Evolutionary conservation across 257 asterid genomes (phyloP).

Genomic region (Solanum sitiens): DNA sequence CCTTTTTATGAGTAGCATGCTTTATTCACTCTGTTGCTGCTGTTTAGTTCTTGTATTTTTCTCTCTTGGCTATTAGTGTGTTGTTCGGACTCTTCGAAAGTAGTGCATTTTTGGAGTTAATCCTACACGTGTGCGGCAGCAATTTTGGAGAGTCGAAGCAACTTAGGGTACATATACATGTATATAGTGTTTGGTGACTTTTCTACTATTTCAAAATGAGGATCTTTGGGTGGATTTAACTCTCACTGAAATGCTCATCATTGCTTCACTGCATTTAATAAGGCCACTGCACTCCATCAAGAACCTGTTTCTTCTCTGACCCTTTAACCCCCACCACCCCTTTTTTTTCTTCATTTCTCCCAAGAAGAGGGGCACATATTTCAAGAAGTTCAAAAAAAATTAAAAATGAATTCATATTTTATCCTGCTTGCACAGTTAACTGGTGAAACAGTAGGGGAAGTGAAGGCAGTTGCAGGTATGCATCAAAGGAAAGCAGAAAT

Average conservation of each 20-base stretch:
- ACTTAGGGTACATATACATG: neutral
- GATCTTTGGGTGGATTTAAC: conserved; percentile 14
- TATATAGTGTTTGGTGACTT: conserved; percentile 3
- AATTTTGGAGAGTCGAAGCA: neutral
- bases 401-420: neutral
- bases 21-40: conserved; percentile 17
- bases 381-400: neutral
- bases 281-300: conserved; percentile 21
- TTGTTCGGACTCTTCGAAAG: no score
- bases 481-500: conserved; percentile 99
- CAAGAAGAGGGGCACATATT: neutral
- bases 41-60: conserved; percentile 29
- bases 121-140: no score
- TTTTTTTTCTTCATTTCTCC: conserved; percentile 6
- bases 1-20: conserved; percentile 22
- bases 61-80: conserved; percentile 38
- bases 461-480: conserved; percentile 97
- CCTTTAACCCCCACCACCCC: neutral
- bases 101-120: no score
- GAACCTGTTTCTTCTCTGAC: conserved; percentile 4
- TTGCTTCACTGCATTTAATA: conserved; percentile 41
- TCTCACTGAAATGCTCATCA: conserved; percentile 38
- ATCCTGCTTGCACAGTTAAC: conserved; percentile 57
- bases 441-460: conserved; percentile 97
- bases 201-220: neutral